A percentile compares a stretch with the other conserved stretches of the same genome.
phyloP scores from a whole-genome alignment of 148 eudicot genomes.

The Rhododendron simsii region DNA sequence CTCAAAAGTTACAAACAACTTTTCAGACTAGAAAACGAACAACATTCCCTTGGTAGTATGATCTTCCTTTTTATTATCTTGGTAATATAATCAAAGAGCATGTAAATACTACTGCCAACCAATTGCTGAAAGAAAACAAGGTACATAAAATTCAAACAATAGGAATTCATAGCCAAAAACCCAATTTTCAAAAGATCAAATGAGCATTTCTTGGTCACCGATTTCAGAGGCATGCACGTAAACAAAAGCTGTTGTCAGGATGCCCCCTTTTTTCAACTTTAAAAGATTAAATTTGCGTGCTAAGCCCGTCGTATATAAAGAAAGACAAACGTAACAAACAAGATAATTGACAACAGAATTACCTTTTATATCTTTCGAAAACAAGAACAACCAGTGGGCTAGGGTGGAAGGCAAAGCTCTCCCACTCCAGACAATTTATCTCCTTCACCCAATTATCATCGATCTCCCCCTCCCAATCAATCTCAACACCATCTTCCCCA shows the following conservation, averaged over 20 bases:
- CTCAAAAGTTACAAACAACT: background rate
- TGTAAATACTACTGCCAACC: background rate
- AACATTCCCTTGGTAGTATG: background rate
- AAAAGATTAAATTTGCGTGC: background rate
- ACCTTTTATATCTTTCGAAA: conserved; percentile 96
- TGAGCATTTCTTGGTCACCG: background rate
- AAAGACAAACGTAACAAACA: background rate
- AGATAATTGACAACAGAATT: conserved; percentile 2
- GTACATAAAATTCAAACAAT: background rate
- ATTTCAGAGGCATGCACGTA: background rate
- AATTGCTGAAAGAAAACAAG: background rate
- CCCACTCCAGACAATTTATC: conserved; percentile 97
- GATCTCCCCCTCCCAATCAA: conserved; percentile 97
- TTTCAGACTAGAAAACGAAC: background rate
- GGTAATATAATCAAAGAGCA: background rate
- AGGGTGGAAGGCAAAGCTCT: conserved; percentile 92
- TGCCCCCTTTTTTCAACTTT: background rate
- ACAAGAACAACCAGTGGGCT: conserved; percentile 89
- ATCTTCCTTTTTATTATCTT: background rate
- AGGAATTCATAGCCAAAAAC: background rate
- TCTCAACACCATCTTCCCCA: conserved; percentile 79
- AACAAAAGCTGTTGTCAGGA: background rate
- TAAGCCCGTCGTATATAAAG: background rate
- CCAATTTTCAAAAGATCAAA: background rate
- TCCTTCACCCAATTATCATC: conserved; percentile 84